Evolutionary conservation across 1,284 basidiomycete genomes (phyloP).

Genomic region (Amylostereum chailletii): DNA sequence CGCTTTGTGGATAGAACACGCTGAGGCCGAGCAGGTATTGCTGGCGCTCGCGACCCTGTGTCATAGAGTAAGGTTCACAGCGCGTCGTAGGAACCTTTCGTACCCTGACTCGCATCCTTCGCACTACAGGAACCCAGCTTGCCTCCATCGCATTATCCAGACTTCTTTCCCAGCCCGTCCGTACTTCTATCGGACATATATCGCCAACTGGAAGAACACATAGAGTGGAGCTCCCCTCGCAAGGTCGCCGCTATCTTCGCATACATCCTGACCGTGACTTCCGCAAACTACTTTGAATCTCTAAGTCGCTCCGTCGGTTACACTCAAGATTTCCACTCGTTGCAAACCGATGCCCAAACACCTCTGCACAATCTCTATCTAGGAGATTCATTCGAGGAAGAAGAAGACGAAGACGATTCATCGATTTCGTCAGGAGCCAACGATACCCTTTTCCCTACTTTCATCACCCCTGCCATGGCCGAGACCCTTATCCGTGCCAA

Average conservation of each 20-base stretch:
- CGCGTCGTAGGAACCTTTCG: background rate
- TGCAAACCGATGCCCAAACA: conserved; percentile 3
- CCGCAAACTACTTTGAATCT: conserved; percentile 47
- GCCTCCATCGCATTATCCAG: conserved; percentile 31
- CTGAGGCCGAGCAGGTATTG: conserved; percentile 39
- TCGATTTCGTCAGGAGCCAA: conserved; percentile 20
- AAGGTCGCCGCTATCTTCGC: conserved; percentile 45
- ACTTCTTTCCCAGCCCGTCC: conserved; percentile 33
- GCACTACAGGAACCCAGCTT: conserved; percentile 27
- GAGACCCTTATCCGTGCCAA: conserved; percentile 50
- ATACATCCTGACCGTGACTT: conserved; percentile 53
- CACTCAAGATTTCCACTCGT: conserved; percentile 20
- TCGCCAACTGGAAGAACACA: conserved; percentile 39
- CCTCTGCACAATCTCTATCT: conserved; percentile 2
- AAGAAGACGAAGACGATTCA: conserved; percentile 22
- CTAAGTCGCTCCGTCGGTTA: conserved; percentile 54
- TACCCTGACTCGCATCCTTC: background rate
- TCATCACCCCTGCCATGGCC: conserved; percentile 42
- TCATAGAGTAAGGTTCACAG: conserved; percentile 36
- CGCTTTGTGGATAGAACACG: conserved; percentile 45
- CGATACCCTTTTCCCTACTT: conserved; percentile 42
- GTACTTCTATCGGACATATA: conserved; percentile 44
- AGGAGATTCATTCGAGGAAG: conserved; percentile 20
- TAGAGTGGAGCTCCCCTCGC: conserved; percentile 40
- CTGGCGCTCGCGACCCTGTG: conserved; percentile 44